phyloP scores from a whole-genome alignment of 257 asterid species.

The Solanum megistacrolobum region DNA sequence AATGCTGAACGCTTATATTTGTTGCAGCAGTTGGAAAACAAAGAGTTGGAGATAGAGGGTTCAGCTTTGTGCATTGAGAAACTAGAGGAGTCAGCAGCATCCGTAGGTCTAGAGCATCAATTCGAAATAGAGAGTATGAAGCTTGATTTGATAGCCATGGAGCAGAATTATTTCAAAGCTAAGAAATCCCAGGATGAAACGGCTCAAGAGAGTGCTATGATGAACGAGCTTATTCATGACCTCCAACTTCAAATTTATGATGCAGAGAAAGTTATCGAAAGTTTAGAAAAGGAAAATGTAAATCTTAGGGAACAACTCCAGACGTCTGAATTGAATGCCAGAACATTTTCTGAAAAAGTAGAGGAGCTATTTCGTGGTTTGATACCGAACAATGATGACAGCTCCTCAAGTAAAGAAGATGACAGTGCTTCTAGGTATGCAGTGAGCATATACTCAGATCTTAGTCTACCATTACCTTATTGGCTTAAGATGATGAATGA shows the following conservation, averaged over 20 bases:
- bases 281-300: conserved; percentile 48
- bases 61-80: conserved; percentile 35
- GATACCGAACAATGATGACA: conserved; percentile 3
- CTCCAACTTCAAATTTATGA: conserved; percentile 35
- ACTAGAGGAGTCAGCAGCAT: conserved; percentile 67
- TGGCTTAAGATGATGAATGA: background rate
- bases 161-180: conserved; percentile 46
- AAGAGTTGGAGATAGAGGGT: conserved; percentile 30
- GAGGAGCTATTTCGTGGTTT: conserved; percentile 36
- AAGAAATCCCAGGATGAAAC: conserved; percentile 44
- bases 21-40: conserved; percentile 45
- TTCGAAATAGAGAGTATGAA: conserved; percentile 81
- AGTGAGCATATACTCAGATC: background rate
- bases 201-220: conserved; percentile 30
- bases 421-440: conserved; percentile 45
- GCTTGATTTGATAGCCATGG: conserved; percentile 54
- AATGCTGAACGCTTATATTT: conserved; percentile 37
- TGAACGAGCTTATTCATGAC: conserved; percentile 46
- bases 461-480: background rate
- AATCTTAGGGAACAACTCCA: conserved; percentile 30
- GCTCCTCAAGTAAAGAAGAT: conserved; percentile 19
- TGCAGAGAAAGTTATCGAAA: conserved; percentile 27
- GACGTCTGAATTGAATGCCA: conserved; percentile 30
- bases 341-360: conserved; percentile 30
- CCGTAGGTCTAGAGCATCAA: conserved; percentile 69